Evolutionary conservation across 441 rosid genomes (phyloP), one percentile per base, ranked within the genome.

Genomic region (Pelargonium citronellum): DNA sequence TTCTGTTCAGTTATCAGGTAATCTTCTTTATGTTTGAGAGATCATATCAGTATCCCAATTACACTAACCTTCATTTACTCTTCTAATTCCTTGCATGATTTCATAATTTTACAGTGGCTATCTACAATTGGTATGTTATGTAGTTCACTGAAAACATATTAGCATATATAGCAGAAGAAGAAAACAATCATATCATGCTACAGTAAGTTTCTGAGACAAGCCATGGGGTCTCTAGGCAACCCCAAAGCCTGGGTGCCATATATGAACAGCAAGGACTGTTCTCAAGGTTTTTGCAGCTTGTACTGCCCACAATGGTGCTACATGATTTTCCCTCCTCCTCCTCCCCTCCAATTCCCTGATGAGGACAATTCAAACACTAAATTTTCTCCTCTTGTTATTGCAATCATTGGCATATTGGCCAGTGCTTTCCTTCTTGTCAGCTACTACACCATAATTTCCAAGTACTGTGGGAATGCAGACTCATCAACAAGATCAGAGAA

Each of bases 201-300:
- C 67, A 51, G 57, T 62, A 64, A 16, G 51, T 27, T n/a, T 15
- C 1, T 47, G 8, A 9, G 5, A 13, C 68, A 41, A 6, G n/a
- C 44, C 0, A 92, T 91, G 96, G 92, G 74, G 62, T 77, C 89
- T 1, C 16, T 71, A 71, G 85, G 78, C 64, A 79, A 70, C 73
- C 78, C 87, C 46, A 84, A 73, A 69, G 73, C 83, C 30, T 83
- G 79, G 89, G 81, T 76, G 41, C 92, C 91, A 4, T 81, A 83
- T 47, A 70, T 79, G 71, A 85, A 86, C 70, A 83, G 69, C 66
- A 70, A 24, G 20, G 73, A 70, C 60, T 70, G 73, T 22, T 58
- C 67, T 19, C 73, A 70, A 62, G 73, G 67, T 1, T 11, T 70
- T 5, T 73, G 76, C 55, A 73, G 71, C 62, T 30, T 51, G 5